Evolutionary conservation across 148 eudicot genomes (phyloP).

Genomic region (Fagopyrum esculentum): DNA sequence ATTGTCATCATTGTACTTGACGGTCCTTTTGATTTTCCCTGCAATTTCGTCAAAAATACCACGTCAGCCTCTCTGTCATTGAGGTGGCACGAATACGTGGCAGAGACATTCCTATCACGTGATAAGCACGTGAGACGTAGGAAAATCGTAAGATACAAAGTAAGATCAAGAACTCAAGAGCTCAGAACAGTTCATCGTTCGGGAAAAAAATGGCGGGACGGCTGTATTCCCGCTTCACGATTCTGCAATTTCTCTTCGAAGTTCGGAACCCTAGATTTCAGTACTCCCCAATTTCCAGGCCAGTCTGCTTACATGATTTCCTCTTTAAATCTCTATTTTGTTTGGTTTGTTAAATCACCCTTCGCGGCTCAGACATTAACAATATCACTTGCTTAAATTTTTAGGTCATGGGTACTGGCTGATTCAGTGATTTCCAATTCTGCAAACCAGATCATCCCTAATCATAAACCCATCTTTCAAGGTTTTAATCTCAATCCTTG

Average conservation of each 20-base stretch:
- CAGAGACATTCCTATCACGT: not conserved
- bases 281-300: constrained; percentile 4
- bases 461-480: constrained; percentile 18
- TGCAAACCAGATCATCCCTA: not conserved
- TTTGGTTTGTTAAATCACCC: not conserved
- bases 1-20: too few species aligned
- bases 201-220: constrained; percentile 28
- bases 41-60: not conserved
- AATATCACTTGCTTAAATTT: not conserved
- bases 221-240: constrained; percentile 30
- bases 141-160: not conserved
- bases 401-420: not conserved
- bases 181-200: not conserved
- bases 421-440: constrained; percentile 7
- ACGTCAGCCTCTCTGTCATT: not conserved
- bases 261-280: not conserved
- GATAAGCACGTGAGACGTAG: not conserved
- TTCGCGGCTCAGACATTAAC: not conserved
- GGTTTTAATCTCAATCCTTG: constrained; percentile 16
- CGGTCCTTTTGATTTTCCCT: too few species aligned
- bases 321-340: not conserved
- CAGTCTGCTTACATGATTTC: not conserved
- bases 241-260: constrained; percentile 23
- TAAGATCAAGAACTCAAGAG: not conserved
- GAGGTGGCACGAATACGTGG: not conserved